Conservation (phyloP, 768 basidiomycete species). For the Mycena sanguinolenta region DNA sequence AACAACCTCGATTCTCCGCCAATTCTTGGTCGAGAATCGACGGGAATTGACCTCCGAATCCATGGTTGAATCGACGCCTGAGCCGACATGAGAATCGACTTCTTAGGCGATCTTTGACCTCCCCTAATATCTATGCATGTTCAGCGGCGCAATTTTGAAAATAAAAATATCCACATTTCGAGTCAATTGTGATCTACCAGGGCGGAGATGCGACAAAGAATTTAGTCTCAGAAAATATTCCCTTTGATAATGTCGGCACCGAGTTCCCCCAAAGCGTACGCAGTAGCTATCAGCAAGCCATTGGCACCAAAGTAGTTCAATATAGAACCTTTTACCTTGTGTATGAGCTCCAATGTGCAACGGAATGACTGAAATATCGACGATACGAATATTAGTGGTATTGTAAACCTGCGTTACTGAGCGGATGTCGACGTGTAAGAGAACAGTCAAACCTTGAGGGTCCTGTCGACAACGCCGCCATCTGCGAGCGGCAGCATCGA, state of each 20-base stretch:
- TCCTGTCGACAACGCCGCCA: conserved; percentile 21
- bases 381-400: conserved; percentile 33
- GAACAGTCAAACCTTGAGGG: conserved; percentile 3
- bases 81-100: too few species aligned
- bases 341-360: conserved; percentile 48
- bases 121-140: too few species aligned
- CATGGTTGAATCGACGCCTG: too few species aligned
- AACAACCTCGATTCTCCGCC: too few species aligned
- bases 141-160: too few species aligned
- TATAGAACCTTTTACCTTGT: conserved; percentile 7
- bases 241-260: conserved; percentile 26
- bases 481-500: conserved; percentile 24
- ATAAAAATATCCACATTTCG: too few species aligned
- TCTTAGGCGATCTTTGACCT: too few species aligned
- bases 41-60: too few species aligned
- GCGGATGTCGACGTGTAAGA: not conserved
- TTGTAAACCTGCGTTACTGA: conserved; percentile 13
- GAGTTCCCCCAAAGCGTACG: conserved; percentile 28
- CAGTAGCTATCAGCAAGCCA: conserved; percentile 4
- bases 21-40: too few species aligned
- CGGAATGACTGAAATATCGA: conserved; percentile 54
- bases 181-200: too few species aligned
- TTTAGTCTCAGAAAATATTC: not conserved
- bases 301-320: not conserved
- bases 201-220: too few species aligned